Evolutionary conservation across 2,329 filamentous ascomycete genomes (phyloP).

Genomic region (Emergomyces pasteurianus): DNA sequence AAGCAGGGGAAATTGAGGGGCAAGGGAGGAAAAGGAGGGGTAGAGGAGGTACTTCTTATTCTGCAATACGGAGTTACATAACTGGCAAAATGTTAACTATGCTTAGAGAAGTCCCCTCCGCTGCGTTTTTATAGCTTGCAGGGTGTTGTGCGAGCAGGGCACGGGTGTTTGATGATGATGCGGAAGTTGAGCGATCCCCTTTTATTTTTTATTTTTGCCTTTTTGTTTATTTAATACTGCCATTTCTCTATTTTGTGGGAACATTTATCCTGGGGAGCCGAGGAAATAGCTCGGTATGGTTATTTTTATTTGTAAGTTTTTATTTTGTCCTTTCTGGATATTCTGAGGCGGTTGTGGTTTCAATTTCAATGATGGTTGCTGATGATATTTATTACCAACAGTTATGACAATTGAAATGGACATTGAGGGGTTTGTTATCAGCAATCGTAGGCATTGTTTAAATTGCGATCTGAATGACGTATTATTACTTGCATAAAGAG

Average conservation of each 20-base stretch:
- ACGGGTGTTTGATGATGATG: constrained; percentile 14
- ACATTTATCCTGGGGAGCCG: neutral
- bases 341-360: neutral
- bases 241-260: too few species aligned
- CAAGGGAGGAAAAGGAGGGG: constrained; percentile 11
- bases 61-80: too few species aligned
- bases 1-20: constrained; percentile 11
- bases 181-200: constrained; percentile 17
- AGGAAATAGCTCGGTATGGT: neutral
- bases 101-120: too few species aligned
- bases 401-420: neutral
- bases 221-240: neutral
- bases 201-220: neutral
- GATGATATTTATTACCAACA: neutral
- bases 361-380: too few species aligned
- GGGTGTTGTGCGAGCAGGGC: constrained; percentile 6
- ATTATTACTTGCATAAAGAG: too few species aligned
- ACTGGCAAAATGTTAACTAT: too few species aligned
- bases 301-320: neutral
- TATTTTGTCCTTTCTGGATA: neutral
- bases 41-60: constrained; percentile 15
- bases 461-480: too few species aligned
- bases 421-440: too few species aligned
- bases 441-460: too few species aligned
- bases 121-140: constrained; percentile 19